Evolutionary conservation across 345 rosid genomes (phyloP).

Genomic region (Hibiscus syriacus): DNA sequence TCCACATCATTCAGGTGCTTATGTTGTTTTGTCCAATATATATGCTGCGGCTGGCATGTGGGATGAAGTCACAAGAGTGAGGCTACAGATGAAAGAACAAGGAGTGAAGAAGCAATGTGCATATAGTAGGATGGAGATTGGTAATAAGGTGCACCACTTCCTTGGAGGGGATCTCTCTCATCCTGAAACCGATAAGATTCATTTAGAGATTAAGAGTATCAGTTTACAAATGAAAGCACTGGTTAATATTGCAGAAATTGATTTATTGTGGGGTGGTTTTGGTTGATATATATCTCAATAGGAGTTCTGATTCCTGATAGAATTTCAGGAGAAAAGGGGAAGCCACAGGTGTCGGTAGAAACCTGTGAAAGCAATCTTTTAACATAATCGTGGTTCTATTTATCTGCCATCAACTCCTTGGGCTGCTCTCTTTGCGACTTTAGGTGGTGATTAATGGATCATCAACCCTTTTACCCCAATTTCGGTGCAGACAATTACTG

Average conservation of each 20-base stretch:
- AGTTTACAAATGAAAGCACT: constrained; percentile 16
- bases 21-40: constrained; percentile 26
- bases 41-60: constrained; percentile 35
- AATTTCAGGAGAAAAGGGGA: background rate
- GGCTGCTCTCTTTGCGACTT: background rate
- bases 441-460: background rate
- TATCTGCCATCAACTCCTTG: background rate
- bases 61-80: constrained; percentile 21
- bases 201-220: constrained; percentile 16
- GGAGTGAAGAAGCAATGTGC: constrained; percentile 23
- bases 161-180: constrained; percentile 28
- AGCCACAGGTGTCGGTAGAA: background rate
- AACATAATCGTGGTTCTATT: background rate
- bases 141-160: constrained; percentile 21
- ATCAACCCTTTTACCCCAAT: background rate
- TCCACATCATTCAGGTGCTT: constrained; percentile 19
- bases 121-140: constrained; percentile 30
- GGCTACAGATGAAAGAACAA: constrained; percentile 21
- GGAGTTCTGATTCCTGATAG: background rate
- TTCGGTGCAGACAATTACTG: background rate
- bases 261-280: constrained; percentile 10
- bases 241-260: constrained; percentile 12
- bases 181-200: constrained; percentile 17
- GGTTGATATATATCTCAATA: constrained; percentile 4
- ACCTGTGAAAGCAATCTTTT: background rate